Evolutionary conservation across 2,329 filamentous ascomycete species (phyloP).

Genomic region (Colletotrichum echinochloae): DNA sequence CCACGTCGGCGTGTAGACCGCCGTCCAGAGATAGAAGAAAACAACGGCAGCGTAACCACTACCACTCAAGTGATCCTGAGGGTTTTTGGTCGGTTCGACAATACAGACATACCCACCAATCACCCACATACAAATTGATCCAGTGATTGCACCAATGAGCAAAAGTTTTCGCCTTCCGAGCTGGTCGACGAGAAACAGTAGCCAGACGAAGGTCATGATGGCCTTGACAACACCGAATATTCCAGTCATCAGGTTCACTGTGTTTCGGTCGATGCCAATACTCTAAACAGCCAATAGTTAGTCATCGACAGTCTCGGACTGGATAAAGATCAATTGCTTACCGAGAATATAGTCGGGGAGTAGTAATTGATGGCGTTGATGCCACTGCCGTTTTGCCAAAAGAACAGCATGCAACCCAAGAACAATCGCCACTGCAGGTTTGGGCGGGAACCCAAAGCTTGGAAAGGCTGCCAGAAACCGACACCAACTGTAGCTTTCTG

Average conservation of each 20-base stretch:
- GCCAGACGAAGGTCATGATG: constrained; percentile 71
- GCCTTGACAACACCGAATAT: constrained; percentile 78
- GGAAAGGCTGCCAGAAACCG: constrained; percentile 71
- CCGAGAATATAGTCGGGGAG: constrained; percentile 68
- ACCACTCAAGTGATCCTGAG: constrained; percentile 51
- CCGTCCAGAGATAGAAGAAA: constrained; percentile 74
- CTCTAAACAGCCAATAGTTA: constrained; percentile 5
- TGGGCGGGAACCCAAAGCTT: constrained; percentile 58
- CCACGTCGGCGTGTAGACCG: constrained; percentile 68
- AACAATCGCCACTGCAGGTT: constrained; percentile 70
- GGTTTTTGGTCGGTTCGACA: constrained; percentile 49
- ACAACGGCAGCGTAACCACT: constrained; percentile 69
- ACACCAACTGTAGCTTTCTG: constrained; percentile 65
- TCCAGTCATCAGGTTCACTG: constrained; percentile 66
- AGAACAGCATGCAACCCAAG: constrained; percentile 72
- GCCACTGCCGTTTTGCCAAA: constrained; percentile 75
- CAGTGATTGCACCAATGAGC: constrained; percentile 69
- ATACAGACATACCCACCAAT: constrained; percentile 68
- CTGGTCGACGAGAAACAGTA: constrained; percentile 72
- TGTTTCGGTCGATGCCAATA: constrained; percentile 32
- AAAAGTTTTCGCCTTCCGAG: constrained; percentile 61
- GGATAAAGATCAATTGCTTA: constrained; percentile 45
- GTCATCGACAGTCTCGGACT: not conserved
- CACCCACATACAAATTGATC: constrained; percentile 70
- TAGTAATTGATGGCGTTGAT: constrained; percentile 77